Conservation (phyloP, 306 rosid species). For the Cucumis cinereus region DNA sequence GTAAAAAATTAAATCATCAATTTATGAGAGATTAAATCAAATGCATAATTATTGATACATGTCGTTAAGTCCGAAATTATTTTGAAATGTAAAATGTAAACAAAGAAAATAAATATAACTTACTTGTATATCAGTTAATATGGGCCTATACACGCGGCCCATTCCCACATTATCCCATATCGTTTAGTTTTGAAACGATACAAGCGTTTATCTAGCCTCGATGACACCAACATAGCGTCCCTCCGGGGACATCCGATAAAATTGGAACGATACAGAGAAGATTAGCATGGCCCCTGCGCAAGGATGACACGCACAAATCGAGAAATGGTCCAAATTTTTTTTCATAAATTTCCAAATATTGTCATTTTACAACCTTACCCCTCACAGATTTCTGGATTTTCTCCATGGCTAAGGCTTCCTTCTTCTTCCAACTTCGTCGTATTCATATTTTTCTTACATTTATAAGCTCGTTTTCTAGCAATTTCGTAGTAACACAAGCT, state of each 20-base stretch:
- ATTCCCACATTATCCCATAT: not conserved
- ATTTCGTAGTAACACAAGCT: not conserved
- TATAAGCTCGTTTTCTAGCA: not conserved
- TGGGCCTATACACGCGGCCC: too few relatives aligned
- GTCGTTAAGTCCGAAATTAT: too few relatives aligned
- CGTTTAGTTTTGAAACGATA: accelerated
- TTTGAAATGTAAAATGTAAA: not conserved
- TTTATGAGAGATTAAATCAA: too few relatives aligned
- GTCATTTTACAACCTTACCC: not conserved
- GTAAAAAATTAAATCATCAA: too few relatives aligned
- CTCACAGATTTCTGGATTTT: not conserved
- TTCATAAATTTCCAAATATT: not conserved
- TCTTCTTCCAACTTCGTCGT: not conserved
- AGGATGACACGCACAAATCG: conserved; percentile 9
- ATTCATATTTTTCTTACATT: not conserved
- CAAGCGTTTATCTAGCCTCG: accelerated
- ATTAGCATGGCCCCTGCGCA: conserved; percentile 10
- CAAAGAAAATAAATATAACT: not conserved
- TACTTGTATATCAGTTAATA: too few relatives aligned
- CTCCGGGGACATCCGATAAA: conserved; percentile 4
- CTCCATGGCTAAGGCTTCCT: not conserved
- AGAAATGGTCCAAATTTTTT: conserved; percentile 8
- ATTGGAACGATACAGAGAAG: conserved; percentile 8
- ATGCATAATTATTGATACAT: too few relatives aligned
- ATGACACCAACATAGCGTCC: accelerated